Percentiles rank a stretch among this genome's conserved stretches.
These are phyloP conservation scores for Phaffomyces thermotolerans DNA, from an alignment of 805 yeast genomes.

Conservation along the genomic window DNA sequence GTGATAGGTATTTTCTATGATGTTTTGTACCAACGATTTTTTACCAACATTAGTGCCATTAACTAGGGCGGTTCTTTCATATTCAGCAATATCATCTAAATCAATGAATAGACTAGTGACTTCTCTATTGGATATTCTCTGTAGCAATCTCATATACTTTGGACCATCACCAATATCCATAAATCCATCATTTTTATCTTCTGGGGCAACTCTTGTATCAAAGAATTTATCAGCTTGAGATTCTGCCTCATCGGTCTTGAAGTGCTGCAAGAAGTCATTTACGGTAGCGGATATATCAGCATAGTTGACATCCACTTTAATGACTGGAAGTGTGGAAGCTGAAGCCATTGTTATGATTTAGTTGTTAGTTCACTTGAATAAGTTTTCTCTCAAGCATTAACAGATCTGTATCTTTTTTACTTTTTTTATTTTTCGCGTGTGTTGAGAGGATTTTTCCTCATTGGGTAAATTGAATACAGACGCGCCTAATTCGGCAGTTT, in stretches of 20 bases:
- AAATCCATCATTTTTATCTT: conserved; percentile 21
- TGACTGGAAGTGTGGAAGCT: conserved; percentile 43
- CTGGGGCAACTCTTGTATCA: conserved; percentile 27
- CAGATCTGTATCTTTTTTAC: no score
- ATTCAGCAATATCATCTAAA: conserved; percentile 74
- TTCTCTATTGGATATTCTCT: conserved; percentile 80
- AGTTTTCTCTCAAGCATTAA: no score
- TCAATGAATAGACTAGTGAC: conserved; percentile 60
- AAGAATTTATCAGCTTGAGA: conserved; percentile 27
- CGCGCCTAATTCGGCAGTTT: neutral
- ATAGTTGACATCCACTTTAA: conserved; percentile 70
- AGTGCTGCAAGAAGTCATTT: conserved; percentile 61
- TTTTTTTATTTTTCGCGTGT: neutral
- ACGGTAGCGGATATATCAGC: conserved; percentile 50
- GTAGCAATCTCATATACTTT: conserved; percentile 71
- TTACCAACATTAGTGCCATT: conserved; percentile 18
- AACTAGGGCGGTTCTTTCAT: conserved; percentile 42
- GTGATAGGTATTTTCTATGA: conserved; percentile 68
- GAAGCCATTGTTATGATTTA: conserved; percentile 17
- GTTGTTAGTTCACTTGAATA: neutral
- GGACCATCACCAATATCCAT: conserved; percentile 36
- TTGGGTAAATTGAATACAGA: conserved; percentile 7
- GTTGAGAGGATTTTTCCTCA: neutral
- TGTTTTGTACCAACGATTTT: conserved; percentile 45
- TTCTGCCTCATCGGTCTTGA: conserved; percentile 35